Evolutionary conservation across 345 rosid species (phyloP), one percentile per base, ranked within the genome.

Genomic region (Limnanthes douglasii): DNA sequence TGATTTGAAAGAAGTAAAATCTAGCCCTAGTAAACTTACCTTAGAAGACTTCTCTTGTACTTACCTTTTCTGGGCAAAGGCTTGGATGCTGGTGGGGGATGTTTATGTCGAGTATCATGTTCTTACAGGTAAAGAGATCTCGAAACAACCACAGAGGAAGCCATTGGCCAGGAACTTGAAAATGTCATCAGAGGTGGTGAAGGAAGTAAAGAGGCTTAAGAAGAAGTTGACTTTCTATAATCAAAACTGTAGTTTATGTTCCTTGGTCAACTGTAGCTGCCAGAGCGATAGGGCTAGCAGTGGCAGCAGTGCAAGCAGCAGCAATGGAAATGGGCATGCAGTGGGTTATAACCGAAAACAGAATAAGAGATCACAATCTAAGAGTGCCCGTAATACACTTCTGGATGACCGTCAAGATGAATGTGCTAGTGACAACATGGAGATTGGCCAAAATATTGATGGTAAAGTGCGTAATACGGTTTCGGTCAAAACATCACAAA

Each of bases 231-330:
- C 73, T 18, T 68, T 41, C 46, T 51, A 43, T 48, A 51, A 61
- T 52, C 60, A 64, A 61, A 83, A 72, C 35, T 88, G 97, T 57
- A 61, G 57, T 23, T 66, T 80, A 8, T 88, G 97, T 59, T 88
- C 86, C 34, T 61, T 88, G 57, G 78, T 77, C 26, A 83, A 88
- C 31, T 88, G 97, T 62, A 76, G 97, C 62, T 83, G 97, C 60
- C 78, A 62, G 57, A 69, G 77, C 61, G 97, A 79, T 52, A 68
- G 95, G 58, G 95, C 68, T 18, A 88, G 90, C 73, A 88, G 97
- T 41, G 93, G 95, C 36, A 79, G 60, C 59, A 83, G 84, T 18
- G 97, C 95, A 23, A 88, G 95, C 53, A 73, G 97, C 47, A 86
- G 94, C 48, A 54, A 59, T 57, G 66, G 65, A 48, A 67, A 59